These are phyloP conservation scores for Talaromyces nanjingensis DNA, from an alignment of 495 filamentous ascomycete genomes.

Conservation along the genomic window DNA sequence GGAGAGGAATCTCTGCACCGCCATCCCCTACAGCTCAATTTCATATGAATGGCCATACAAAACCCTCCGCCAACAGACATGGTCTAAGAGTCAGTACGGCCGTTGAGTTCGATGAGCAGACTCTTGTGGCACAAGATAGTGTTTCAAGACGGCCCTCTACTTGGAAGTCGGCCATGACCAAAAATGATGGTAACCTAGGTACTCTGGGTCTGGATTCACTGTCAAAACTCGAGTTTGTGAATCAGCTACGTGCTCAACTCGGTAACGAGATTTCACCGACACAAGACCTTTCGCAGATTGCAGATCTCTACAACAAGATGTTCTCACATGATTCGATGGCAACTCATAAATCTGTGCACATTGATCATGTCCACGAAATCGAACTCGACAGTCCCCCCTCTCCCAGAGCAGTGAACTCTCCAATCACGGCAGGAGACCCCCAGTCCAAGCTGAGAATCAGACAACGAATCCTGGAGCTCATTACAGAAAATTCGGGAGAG, in stretches of 20 bases:
- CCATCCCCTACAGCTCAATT: background rate
- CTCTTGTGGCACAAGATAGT: background rate
- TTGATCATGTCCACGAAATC: background rate
- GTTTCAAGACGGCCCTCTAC: background rate
- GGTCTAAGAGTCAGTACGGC: background rate
- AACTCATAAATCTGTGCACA: background rate
- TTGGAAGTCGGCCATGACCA: background rate
- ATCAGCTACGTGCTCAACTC: background rate
- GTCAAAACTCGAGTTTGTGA: slow-evolving; percentile 2
- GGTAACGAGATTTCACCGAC: background rate
- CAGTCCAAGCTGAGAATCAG: slow-evolving; percentile 3
- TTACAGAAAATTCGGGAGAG: slow-evolving; percentile 13
- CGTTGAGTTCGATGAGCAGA: background rate
- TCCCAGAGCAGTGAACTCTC: background rate
- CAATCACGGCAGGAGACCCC: background rate
- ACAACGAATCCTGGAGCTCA: slow-evolving; percentile 3
- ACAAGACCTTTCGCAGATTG: background rate
- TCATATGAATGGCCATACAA: background rate
- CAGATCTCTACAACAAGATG: slow-evolving; percentile 1
- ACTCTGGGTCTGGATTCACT: background rate
- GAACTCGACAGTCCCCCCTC: background rate
- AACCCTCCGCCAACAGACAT: background rate
- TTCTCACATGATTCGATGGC: background rate
- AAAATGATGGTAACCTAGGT: background rate
- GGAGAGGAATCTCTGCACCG: background rate